Evolutionary conservation across 2,329 filamentous ascomycete genomes (phyloP).

Genomic region (Graphilbum ipis-grandicollis): DNA sequence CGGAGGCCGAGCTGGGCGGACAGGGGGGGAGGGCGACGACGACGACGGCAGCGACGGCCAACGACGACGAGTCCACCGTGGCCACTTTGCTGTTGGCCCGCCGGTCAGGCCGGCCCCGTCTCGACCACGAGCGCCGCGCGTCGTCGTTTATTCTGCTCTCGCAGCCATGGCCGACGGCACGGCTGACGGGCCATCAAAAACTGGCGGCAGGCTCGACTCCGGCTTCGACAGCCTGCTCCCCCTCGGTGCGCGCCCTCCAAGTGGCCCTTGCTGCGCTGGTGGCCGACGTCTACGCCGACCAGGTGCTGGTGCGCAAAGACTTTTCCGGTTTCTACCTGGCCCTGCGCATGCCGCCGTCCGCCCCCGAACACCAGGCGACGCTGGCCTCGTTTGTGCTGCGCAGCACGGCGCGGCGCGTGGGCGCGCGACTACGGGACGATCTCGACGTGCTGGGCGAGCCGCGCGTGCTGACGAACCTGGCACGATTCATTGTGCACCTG

Average conservation of each 20-base stretch:
- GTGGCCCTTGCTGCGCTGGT: slow-evolving; percentile 65
- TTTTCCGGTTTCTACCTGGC: slow-evolving; percentile 78
- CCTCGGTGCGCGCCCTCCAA: slow-evolving; percentile 30
- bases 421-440: slow-evolving; percentile 51
- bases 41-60: slow-evolving; percentile 39
- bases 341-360: slow-evolving; percentile 76
- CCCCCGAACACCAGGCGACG: slow-evolving; percentile 85
- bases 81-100: no score
- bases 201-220: no score
- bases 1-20: slow-evolving; percentile 76
- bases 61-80: slow-evolving; percentile 24
- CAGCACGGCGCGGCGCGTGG: slow-evolving; percentile 54
- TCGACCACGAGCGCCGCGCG: slow-evolving; percentile 29
- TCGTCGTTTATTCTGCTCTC: slow-evolving; percentile 85
- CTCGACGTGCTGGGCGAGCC: slow-evolving; percentile 63
- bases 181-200: slow-evolving; percentile 30
- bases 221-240: no score
- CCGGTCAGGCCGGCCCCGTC: slow-evolving; percentile 36
- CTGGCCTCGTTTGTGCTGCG: slow-evolving; percentile 83
- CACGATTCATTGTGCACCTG: slow-evolving; percentile 63
- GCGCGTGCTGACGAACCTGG: slow-evolving; percentile 70
- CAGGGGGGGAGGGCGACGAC: slow-evolving; percentile 63
- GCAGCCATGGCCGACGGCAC: slow-evolving; percentile 14
- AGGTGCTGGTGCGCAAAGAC: slow-evolving; percentile 72
- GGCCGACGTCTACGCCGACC: slow-evolving; percentile 66